Conservation (phyloP, 2,329 filamentous ascomycete species). For the Talaromyces albobiverticillius region DNA sequence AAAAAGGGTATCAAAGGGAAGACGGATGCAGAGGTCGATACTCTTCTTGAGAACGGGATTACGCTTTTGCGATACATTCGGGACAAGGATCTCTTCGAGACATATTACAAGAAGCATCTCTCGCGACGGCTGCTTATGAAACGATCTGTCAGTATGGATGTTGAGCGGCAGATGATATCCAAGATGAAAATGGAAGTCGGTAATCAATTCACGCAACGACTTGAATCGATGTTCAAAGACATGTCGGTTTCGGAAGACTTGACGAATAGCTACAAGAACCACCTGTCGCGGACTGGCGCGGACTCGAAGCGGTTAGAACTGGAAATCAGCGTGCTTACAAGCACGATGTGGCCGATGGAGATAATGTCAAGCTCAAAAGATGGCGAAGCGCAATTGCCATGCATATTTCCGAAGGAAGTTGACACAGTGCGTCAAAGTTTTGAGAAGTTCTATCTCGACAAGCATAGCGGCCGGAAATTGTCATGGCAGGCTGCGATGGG, state of each 20-base stretch:
- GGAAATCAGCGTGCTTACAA: constrained; percentile 80
- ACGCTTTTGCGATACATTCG: constrained; percentile 80
- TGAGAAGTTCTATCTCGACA: constrained; percentile 80
- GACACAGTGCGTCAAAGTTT: constrained; percentile 78
- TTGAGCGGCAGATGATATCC: constrained; percentile 91
- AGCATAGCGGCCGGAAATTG: constrained; percentile 82
- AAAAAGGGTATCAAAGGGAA: constrained; percentile 93
- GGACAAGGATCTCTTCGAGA: constrained; percentile 92
- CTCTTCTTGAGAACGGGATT: constrained; percentile 83
- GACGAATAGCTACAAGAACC: constrained; percentile 69
- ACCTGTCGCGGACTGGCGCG: constrained; percentile 60
- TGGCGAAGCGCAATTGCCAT: constrained; percentile 47
- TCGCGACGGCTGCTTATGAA: constrained; percentile 82
- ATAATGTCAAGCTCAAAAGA: constrained; percentile 65
- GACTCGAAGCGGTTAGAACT: constrained; percentile 70
- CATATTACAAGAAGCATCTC: constrained; percentile 97
- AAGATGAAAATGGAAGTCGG: constrained; percentile 97
- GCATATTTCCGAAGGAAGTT: constrained; percentile 73
- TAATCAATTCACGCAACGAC: constrained; percentile 86
- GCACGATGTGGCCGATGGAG: constrained; percentile 92
- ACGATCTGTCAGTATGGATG: constrained; percentile 85
- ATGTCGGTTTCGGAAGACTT: constrained; percentile 85
- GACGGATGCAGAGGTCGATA: constrained; percentile 82
- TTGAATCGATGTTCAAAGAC: constrained; percentile 98
- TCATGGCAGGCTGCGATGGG: constrained; percentile 79